Conservation (phyloP, 768 basidiomycete genomes). For the Pleurotus citrinopileatus region DNA sequence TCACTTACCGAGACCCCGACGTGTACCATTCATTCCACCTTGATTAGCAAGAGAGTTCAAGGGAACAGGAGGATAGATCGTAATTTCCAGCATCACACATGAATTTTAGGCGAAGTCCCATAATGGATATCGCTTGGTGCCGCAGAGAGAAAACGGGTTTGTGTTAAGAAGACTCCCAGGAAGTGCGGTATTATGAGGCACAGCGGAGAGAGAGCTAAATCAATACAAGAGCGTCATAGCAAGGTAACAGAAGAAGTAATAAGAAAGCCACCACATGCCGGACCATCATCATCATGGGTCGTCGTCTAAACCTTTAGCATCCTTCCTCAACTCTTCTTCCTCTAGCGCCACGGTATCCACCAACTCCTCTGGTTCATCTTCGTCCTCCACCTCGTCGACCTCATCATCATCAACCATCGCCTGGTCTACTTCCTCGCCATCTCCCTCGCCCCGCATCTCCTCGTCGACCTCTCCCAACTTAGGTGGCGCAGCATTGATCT, state of each 20-base stretch:
- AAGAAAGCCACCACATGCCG: background rate
- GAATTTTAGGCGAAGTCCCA: too few relatives aligned
- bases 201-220: too few relatives aligned
- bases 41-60: too few relatives aligned
- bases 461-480: slow-evolving; percentile 24
- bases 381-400: slow-evolving; percentile 36
- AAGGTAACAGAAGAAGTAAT: background rate
- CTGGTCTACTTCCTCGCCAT: slow-evolving; percentile 29
- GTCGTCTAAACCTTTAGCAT: slow-evolving; percentile 36
- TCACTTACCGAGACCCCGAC: too few relatives aligned
- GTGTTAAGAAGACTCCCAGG: too few relatives aligned
- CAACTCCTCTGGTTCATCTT: slow-evolving; percentile 35
- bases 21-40: too few relatives aligned
- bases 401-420: slow-evolving; percentile 39
- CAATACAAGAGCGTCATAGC: background rate
- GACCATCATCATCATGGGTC: background rate
- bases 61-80: too few relatives aligned
- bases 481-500: slow-evolving; percentile 17
- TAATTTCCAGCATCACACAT: too few relatives aligned
- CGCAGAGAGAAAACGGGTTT: too few relatives aligned
- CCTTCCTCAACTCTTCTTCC: slow-evolving; percentile 37
- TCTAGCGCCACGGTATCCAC: slow-evolving; percentile 43
- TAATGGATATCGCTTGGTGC: too few relatives aligned
- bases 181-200: too few relatives aligned
- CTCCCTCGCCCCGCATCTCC: slow-evolving; percentile 31